Base-by-base conservation (phyloP, 2,329 filamentous ascomycete species). In the Paracoccidioides brasiliensis region DNA sequence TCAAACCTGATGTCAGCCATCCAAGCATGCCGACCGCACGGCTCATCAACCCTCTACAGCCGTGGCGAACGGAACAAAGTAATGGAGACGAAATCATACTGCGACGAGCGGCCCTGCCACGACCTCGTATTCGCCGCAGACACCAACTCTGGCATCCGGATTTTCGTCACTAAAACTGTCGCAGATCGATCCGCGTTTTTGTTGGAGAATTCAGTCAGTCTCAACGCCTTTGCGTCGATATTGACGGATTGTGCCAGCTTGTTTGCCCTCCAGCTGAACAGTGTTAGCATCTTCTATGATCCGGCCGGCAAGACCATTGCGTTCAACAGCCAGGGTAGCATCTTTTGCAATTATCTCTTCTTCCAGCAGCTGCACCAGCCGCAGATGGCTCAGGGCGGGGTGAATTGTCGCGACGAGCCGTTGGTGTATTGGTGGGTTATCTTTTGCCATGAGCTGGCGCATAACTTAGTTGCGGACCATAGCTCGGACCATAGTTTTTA, bases 341-440 rank as follows among this genome's bases (percentile, higher is more conserved):
- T 98, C 35, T 98, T 97, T 74, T 96, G 90, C 76, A 98, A 98
- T 66, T 79, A 95, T 60, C 79, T 88, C 15, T 95, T 88, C 75
- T 97, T 90, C 69, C 72, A 85, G 58, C 83, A 91, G 64, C 72
- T 96, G 37, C 91, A 97, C 65, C 76, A 81, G 46, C 64, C 72
- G 12, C 70, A 75, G 59, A 69, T 82, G 50, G 66, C 69, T 22
- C 61, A 65, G 28, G 67, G 62, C 58, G 61, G 60, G 51, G 72
- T 56, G 51, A 68, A 66, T 50, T 61, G 60, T 52, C 82, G 76
- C 66, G 76, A 81, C 3, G 86, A 93, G 58, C 88, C 88, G 2
- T 75, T 82, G 56, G 80, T 85, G 0, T 95, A 90, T 76, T 97
- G 91, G 91, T 96, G 86, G 81, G 86, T 95, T 60, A 90, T 93